Conservation (phyloP, 177 flowering plant species). For the Vitis hybrid region DNA sequence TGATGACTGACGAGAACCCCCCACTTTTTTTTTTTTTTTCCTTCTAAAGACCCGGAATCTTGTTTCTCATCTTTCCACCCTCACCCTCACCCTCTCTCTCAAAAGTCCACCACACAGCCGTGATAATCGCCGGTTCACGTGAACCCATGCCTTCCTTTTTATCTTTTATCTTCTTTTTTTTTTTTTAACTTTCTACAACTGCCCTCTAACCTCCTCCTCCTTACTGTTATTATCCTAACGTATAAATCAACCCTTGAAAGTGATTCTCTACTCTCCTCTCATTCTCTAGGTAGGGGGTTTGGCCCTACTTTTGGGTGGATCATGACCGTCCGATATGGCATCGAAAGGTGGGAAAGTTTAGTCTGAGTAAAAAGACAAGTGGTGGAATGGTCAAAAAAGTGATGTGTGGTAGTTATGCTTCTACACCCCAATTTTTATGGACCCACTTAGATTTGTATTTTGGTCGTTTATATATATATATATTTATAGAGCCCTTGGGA, state of each 20-base stretch:
- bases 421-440: not conserved
- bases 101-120: constrained; percentile 28
- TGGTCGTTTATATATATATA: too few relatives aligned
- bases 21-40: not conserved
- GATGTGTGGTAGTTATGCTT: not conserved
- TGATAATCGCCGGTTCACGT: constrained; percentile 58
- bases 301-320: too few relatives aligned
- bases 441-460: not conserved
- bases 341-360: not conserved
- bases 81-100: not conserved
- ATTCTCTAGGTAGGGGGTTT: too few relatives aligned
- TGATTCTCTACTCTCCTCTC: too few relatives aligned
- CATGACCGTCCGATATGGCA: not conserved
- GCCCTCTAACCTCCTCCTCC: not conserved
- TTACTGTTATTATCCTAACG: too few relatives aligned
- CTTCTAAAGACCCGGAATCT: constrained; percentile 37
- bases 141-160: constrained; percentile 30
- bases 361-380: not conserved
- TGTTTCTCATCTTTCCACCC: constrained; percentile 18
- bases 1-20: too few relatives aligned
- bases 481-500: too few relatives aligned
- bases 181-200: not conserved
- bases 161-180: constrained; percentile 5
- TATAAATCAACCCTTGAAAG: too few relatives aligned
- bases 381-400: constrained; percentile 27